These are phyloP conservation scores for Candida morakotiae DNA, from an alignment of 805 yeast genomes.

Conservation along the genomic window DNA sequence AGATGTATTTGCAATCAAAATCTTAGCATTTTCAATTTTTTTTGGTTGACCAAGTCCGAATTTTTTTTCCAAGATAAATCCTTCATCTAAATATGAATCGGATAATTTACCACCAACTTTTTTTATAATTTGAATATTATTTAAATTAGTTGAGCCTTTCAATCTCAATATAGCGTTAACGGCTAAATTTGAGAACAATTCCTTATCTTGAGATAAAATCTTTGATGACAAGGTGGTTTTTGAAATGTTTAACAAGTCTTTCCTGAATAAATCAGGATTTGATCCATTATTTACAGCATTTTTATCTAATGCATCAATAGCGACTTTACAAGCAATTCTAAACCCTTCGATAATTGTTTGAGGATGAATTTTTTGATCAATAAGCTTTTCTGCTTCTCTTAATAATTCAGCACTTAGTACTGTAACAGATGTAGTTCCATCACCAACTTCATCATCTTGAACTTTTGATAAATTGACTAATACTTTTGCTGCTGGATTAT, in stretches of 20 bases:
- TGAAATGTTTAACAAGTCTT: conserved; percentile 82
- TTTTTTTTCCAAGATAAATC: conserved; percentile 85
- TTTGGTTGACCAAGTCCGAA: conserved; percentile 96
- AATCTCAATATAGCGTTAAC: conserved; percentile 90
- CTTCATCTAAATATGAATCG: conserved; percentile 94
- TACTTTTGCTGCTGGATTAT: conserved; percentile 96
- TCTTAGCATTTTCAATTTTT: conserved; percentile 73
- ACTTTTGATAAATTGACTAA: conserved; percentile 91
- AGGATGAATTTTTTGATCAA: conserved; percentile 93
- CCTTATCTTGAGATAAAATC: conserved; percentile 92
- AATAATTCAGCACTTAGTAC: conserved; percentile 85
- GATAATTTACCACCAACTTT: conserved; percentile 88
- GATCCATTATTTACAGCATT: conserved; percentile 71
- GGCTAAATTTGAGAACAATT: conserved; percentile 81
- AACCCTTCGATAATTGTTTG: conserved; percentile 96
- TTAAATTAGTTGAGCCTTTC: conserved; percentile 82
- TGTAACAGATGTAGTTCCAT: conserved; percentile 96
- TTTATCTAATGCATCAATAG: conserved; percentile 71
- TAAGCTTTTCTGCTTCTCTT: conserved; percentile 90
- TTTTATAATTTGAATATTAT: conserved; percentile 89
- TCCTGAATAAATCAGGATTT: conserved; percentile 56
- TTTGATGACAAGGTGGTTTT: conserved; percentile 92
- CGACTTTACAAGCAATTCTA: conserved; percentile 84
- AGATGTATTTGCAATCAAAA: conserved; percentile 91
- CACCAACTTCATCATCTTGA: conserved; percentile 98